Evolutionary conservation across 2,329 filamentous ascomycete species (phyloP), one percentile per base, ranked within the genome.

Genomic region (Xylaria sp.): DNA sequence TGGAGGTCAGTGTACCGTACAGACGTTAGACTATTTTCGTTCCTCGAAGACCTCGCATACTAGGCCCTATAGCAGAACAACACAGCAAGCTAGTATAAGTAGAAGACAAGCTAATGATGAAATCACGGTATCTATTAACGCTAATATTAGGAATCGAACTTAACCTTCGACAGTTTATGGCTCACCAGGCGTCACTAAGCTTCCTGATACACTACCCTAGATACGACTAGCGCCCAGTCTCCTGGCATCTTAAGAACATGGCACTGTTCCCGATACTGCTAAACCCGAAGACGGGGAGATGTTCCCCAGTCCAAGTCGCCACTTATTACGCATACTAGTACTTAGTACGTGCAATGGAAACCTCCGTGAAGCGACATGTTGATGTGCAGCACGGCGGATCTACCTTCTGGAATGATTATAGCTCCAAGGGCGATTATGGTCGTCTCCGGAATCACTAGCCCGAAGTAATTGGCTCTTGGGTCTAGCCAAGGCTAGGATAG

Each of bases 331-430:
- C 44, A 54, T 46, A 18, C 28, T 44, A 18, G 12, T 5, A 44
- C 39, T 44, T 18, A 18, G 39, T 39, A 37, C 41, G 23, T 18
- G 12, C 4, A 54, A n/a, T 41, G 55, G 37, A 52, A 44, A 31
- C 44, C 37, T 54, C 34, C 34, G 55, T 52, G 15, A 41, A 66
- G 28, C 37, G 63, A 55, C 67, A 39, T 50, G 51, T 34, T 58
- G 57, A 66, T 44, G 52, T 66, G 58, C 48, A 50, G 41, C 61
- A 60, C 28, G 46, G 57, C 44, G 34, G 52, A 46, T n/a, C 31
- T n/a, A 67, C 67, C 67, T 69, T 69, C 67, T 69, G 39, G 64
- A 69, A 69, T 51, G 18, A 69, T 25, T 23, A 64, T 69, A 64
- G 64, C 67, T 67, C 60, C 59, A 64, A 64, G 23, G 55, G 41